These are phyloP conservation scores for Ogataea haglerorum DNA, from an alignment of 805 yeast genomes.

Conservation along the genomic window DNA sequence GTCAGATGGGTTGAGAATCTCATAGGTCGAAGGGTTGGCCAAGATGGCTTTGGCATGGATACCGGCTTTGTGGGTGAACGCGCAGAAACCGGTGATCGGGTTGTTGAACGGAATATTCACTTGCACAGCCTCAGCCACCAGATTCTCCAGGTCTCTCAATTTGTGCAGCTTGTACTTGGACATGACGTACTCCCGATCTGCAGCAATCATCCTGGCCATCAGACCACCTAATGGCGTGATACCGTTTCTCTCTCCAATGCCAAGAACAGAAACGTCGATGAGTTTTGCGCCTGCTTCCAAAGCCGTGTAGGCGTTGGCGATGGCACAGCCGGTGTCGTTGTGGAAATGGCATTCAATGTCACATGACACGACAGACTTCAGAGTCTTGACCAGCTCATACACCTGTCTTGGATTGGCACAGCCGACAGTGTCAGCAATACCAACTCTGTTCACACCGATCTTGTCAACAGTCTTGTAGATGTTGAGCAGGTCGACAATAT, in stretches of 20 bases:
- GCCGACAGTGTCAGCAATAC: constrained; percentile 63
- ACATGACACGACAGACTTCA: constrained; percentile 54
- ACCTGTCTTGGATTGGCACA: constrained; percentile 65
- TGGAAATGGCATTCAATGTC: constrained; percentile 63
- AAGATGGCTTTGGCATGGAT: constrained; percentile 60
- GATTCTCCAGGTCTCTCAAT: constrained; percentile 54
- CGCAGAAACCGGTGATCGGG: constrained; percentile 64
- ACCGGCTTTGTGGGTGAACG: constrained; percentile 63
- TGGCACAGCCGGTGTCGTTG: constrained; percentile 62
- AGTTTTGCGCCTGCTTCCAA: constrained; percentile 60
- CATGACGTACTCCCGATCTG: constrained; percentile 56
- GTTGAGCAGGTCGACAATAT: constrained; percentile 55
- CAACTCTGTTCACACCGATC: constrained; percentile 59
- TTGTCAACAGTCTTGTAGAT: constrained; percentile 60
- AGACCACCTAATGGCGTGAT: constrained; percentile 60
- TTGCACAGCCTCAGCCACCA: constrained; percentile 57
- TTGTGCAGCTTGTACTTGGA: constrained; percentile 55
- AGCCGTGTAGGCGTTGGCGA: constrained; percentile 61
- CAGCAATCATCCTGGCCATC: constrained; percentile 62
- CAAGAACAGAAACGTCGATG: constrained; percentile 56
- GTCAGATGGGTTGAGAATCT: constrained; percentile 54
- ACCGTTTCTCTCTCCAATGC: constrained; percentile 64
- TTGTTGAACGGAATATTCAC: constrained; percentile 60
- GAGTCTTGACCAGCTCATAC: constrained; percentile 54
- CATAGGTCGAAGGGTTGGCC: constrained; percentile 63